Evolutionary conservation across 2,329 filamentous ascomycete species (phyloP).

Genomic region (Exserohilum turcica): DNA sequence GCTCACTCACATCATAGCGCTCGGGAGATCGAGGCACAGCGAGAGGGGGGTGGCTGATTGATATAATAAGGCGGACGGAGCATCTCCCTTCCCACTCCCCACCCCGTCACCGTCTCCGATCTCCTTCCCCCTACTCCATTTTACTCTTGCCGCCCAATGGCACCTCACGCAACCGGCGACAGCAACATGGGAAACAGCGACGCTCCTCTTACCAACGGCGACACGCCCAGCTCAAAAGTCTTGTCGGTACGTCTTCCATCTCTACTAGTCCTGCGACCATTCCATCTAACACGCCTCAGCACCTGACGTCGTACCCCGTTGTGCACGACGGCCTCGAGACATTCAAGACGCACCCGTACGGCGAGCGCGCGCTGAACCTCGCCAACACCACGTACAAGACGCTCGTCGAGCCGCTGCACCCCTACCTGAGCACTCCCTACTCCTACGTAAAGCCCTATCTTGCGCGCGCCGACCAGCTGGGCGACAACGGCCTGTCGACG

Average conservation of each 20-base stretch:
- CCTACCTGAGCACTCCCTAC: conserved; percentile 79
- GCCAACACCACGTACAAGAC: conserved; percentile 75
- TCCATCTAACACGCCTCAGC: conserved; percentile 56
- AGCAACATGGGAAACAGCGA: conserved; percentile 40
- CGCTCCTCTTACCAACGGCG: conserved; percentile 47
- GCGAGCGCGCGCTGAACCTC: conserved; percentile 79
- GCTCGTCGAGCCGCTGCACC: conserved; percentile 77
- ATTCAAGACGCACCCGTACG: conserved; percentile 81
- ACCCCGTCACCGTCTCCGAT: background rate
- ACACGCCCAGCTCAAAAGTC: conserved; percentile 47
- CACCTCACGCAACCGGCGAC: conserved; percentile 43
- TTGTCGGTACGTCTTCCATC: conserved; percentile 44
- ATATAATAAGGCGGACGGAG: conserved; percentile 32
- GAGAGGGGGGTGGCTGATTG: too few relatives aligned
- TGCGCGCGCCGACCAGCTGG: conserved; percentile 70
- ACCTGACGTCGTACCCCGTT: conserved; percentile 82
- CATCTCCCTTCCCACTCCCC: conserved; percentile 17
- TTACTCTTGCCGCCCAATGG: conserved; percentile 21
- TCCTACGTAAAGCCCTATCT: conserved; percentile 84
- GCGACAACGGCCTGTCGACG: conserved; percentile 44
- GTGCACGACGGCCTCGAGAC: conserved; percentile 77
- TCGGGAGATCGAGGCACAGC: too few relatives aligned
- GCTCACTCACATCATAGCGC: conserved; percentile 22
- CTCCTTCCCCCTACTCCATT: background rate
- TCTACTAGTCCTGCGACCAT: background rate